Evolutionary conservation across 306 rosid species (phyloP).

Genomic region (Vicia faba): DNA sequence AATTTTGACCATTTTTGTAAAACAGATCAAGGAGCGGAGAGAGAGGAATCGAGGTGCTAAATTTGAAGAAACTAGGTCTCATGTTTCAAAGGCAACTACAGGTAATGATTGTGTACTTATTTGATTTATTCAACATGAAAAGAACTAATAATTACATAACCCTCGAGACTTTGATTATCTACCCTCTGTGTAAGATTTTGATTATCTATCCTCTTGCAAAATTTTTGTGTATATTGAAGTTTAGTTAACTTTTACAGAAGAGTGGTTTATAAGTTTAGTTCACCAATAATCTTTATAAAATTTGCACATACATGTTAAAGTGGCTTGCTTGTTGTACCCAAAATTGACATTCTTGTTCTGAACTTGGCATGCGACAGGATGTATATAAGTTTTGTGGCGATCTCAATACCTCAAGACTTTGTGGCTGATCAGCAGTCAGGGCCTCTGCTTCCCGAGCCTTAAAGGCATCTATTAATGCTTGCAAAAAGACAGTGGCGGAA

Average conservation of each 20-base stretch:
- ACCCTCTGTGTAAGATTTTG: neutral
- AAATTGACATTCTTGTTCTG: neutral
- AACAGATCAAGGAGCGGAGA: constrained; percentile 78
- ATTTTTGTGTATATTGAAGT: too few species aligned
- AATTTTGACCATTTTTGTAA: constrained; percentile 20
- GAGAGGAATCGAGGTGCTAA: constrained; percentile 62
- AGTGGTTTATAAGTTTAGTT: too few species aligned
- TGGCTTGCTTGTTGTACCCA: constrained; percentile 4
- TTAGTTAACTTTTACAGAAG: too few species aligned
- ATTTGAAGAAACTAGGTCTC: constrained; percentile 73
- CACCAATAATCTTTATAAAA: too few species aligned
- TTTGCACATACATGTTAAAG: neutral
- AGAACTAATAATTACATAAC: neutral
- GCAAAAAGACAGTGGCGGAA: too few species aligned
- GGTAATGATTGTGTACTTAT: constrained; percentile 48
- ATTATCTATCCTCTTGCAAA: constrained; percentile 6
- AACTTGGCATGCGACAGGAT: neutral
- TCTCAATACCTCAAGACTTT: too few species aligned
- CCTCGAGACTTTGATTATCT: constrained; percentile 5
- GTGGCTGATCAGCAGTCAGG: too few species aligned
- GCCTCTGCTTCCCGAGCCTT: too few species aligned
- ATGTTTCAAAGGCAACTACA: constrained; percentile 74
- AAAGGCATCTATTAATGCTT: too few species aligned
- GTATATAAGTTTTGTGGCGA: neutral
- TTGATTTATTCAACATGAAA: neutral